Evolutionary conservation across 352 stramenopile species (phyloP), one percentile per base, ranked within the genome.

Genomic region (Pythium insidiosum): DNA sequence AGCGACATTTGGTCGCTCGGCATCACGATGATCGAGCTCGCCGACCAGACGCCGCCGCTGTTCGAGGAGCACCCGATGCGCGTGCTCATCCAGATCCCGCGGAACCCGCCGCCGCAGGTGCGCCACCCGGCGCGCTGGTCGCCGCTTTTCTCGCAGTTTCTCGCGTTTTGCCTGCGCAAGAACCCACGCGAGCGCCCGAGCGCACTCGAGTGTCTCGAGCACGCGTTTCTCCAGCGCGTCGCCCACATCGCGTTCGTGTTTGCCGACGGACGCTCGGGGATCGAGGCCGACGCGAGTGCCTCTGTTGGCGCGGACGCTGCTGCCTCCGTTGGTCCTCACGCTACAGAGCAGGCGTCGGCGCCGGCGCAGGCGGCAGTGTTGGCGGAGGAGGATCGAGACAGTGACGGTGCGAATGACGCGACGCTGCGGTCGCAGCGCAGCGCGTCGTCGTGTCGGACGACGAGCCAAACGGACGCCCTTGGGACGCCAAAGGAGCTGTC

Each of bases 61-160:
- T 86, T 97, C 40, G 71, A 95, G 46, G 86, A 96, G 59, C 86
- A 92, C 23, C 83, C 88, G 13, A 89, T 97, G 56, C 73, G 85
- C 35, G 78, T 83, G 37, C 50, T 82, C 24, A 78, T 84, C 28
- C 70, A 84, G 47, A 86, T 88, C 29, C 73, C 73, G 12, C 87
- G 87, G 33, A 93, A 94, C 29, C 68, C 70, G 5, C 63, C 87
- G 11, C 90, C 90, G 9, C 83, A 61, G 38, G 56, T 97, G 6
- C 69, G 84, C 20, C 50, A 89, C 3, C 73, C 79, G 19, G 47
- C 61, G 21, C 60, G 70, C 16, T 97, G 90, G 90, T 90, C 66
- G 4, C 20, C 51, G 2, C 38, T 66, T 11, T 96, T 97, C 49
- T 50, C 73, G 6, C 67, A 90, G 48, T 97, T 97, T 58, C 50